These are phyloP conservation scores for Halteria grandinella DNA, from an alignment of 73 alveolate species.

Conservation along the genomic window DNA sequence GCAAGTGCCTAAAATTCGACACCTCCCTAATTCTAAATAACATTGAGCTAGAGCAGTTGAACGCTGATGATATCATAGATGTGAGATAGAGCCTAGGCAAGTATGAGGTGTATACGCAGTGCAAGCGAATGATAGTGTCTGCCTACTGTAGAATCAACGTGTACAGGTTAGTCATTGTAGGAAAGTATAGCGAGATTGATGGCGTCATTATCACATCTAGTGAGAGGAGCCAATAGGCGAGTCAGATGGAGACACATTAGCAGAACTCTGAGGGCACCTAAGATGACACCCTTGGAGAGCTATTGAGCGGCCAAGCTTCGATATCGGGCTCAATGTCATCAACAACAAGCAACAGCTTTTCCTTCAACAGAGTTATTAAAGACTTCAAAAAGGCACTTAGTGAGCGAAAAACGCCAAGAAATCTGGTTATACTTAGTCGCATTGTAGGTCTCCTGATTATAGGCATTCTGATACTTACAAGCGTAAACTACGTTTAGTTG, in stretches of 20 bases:
- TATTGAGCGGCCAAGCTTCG: background rate
- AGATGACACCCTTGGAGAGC: background rate
- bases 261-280: background rate
- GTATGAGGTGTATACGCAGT: slow-evolving; percentile 4
- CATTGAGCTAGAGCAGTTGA: slow-evolving; percentile 25
- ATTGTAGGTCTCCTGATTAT: background rate
- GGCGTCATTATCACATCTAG: background rate
- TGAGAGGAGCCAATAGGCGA: background rate
- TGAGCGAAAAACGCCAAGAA: slow-evolving; percentile 31
- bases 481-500: slow-evolving; percentile 9
- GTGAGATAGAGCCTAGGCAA: slow-evolving; percentile 20
- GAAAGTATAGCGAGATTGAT: background rate
- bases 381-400: slow-evolving; percentile 43
- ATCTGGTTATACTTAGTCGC: background rate
- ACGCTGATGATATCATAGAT: slow-evolving; percentile 30
- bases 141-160: slow-evolving; percentile 12
- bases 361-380: slow-evolving; percentile 17
- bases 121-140: slow-evolving; percentile 13
- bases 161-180: background rate
- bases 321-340: background rate
- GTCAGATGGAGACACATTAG: background rate
- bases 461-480: background rate
- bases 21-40: slow-evolving; percentile 14
- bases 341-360: background rate
- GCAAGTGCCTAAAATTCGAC: background rate